These are phyloP conservation scores for Murraya paniculata DNA, from an alignment of 345 rosid species.

Conservation along the genomic window DNA sequence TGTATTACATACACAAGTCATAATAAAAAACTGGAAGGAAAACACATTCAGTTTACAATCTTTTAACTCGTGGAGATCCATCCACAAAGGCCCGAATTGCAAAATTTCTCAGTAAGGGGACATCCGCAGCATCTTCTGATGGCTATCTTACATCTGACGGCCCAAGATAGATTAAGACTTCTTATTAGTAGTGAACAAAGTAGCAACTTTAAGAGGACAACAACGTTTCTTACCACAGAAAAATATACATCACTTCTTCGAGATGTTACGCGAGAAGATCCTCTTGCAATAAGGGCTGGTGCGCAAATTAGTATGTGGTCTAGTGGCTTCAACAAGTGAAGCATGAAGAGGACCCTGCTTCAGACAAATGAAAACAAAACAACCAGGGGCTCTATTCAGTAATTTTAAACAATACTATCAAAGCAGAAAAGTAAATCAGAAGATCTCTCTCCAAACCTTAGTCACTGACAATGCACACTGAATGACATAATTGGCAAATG, in stretches of 20 bases:
- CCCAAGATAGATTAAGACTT: slow-evolving; percentile 7
- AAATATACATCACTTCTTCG: slow-evolving; percentile 46
- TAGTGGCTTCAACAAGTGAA: slow-evolving; percentile 44
- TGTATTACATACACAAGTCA: neutral
- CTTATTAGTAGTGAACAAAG: slow-evolving; percentile 22
- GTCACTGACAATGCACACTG: slow-evolving; percentile 63
- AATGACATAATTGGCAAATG: slow-evolving; percentile 74
- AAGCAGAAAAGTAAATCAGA: neutral
- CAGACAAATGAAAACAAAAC: slow-evolving; percentile 7
- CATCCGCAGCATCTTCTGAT: slow-evolving; percentile 23
- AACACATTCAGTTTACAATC: slow-evolving; percentile 18
- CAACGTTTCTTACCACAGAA: slow-evolving; percentile 19
- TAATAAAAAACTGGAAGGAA: slow-evolving; percentile 27
- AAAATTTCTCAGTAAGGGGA: neutral
- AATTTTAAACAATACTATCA: neutral
- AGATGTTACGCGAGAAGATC: slow-evolving; percentile 53
- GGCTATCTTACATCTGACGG: slow-evolving; percentile 15
- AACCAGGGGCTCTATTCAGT: neutral
- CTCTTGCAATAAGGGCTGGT: slow-evolving; percentile 74
- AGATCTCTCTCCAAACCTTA: slow-evolving; percentile 32
- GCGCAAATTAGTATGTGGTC: slow-evolving; percentile 37
- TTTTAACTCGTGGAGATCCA: slow-evolving; percentile 10
- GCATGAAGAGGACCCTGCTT: slow-evolving; percentile 52
- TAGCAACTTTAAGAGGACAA: slow-evolving; percentile 27
- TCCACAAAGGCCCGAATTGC: neutral